Base-by-base conservation (phyloP, 495 filamentous ascomycete genomes). In the Daldinia concentrica region DNA sequence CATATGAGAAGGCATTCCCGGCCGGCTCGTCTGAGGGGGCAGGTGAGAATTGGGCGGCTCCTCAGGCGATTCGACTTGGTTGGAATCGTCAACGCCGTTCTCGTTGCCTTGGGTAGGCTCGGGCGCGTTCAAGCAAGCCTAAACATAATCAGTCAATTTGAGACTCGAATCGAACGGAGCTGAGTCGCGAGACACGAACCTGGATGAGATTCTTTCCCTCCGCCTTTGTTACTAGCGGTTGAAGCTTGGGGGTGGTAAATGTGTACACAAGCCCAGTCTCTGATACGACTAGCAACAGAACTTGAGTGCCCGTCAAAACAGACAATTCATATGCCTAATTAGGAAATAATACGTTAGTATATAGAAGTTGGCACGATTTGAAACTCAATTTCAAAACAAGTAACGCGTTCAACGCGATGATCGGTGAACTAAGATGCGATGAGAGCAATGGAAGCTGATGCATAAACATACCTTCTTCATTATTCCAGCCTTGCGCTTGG, bases 201-300 rank as follows among this genome's bases (percentile, higher is more conserved):
- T 99, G 96, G 66, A 99, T 99, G 43, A 99, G 84, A 78, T 99
- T 99, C 88, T 99, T 99, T 83, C 96, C 96, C 80, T 99, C 96
- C 9, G 96, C 90, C 86, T 99, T 99, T 71, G 96, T 99, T 64
- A 99, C 96, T 52, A 99, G 87, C 68, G 96, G 96, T 84, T 99
- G 96, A 39, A 99, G 90, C 85, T 99, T 99, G 7, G 96, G 95
- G 8, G 96, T 99, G 66, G 96, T 99, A 81, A 99, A 99, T 67
- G 96, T 99, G 81, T 99, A 99, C 74, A 99, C 95, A 24, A 99
- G 88, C 60, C 95, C 95, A 58, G 95, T 99, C 83, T 99, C 95
- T 37, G 96, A 98, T 58, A 99, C 95, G 76, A 99, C 95, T 61
- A 99, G 89, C 22, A 99, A 87, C 36, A 99, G 88, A 29, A 99